Conservation (phyloP, 1,139 yeast species). For the Entelexis paramagnoliae region DNA sequence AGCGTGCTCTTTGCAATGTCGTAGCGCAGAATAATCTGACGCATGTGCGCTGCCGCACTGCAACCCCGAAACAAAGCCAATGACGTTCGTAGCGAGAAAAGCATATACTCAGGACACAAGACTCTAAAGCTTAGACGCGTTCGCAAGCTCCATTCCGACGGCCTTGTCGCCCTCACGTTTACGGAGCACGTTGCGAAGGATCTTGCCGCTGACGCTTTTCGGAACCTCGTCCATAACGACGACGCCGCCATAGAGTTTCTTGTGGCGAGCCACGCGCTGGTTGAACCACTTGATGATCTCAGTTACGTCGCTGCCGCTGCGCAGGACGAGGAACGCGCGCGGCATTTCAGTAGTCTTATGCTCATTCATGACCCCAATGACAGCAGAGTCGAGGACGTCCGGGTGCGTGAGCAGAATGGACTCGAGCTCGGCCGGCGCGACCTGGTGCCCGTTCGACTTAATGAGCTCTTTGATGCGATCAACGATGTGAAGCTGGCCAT, state of each 20-base stretch:
- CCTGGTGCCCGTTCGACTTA: conserved; percentile 75
- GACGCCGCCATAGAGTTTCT: conserved; percentile 35
- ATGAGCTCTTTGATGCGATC: conserved; percentile 75
- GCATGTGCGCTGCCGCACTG: no score
- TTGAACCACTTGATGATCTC: conserved; percentile 31
- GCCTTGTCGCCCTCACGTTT: conserved; percentile 24
- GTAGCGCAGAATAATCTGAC: no score
- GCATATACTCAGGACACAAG: no score
- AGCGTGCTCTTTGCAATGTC: no score
- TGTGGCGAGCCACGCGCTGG: conserved; percentile 32
- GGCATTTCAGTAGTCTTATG: conserved; percentile 34
- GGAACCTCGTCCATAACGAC: conserved; percentile 33
- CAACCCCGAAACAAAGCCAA: no score
- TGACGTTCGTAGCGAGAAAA: no score
- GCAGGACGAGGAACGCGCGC: conserved; percentile 32
- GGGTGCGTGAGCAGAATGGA: conserved; percentile 44
- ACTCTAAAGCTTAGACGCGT: background rate
- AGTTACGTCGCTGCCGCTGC: conserved; percentile 22
- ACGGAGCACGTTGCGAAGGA: conserved; percentile 30
- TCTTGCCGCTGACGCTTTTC: conserved; percentile 35
- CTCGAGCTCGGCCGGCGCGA: conserved; percentile 73
- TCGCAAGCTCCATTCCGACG: background rate
- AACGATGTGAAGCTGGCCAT: conserved; percentile 50
- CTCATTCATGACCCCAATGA: conserved; percentile 30
- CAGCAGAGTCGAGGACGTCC: conserved; percentile 32